Percentiles rank a stretch among this genome's conserved stretches.
Evolutionary conservation across 2,329 filamentous ascomycete species (phyloP).

Genomic region (Xylaria hypoxylon): DNA sequence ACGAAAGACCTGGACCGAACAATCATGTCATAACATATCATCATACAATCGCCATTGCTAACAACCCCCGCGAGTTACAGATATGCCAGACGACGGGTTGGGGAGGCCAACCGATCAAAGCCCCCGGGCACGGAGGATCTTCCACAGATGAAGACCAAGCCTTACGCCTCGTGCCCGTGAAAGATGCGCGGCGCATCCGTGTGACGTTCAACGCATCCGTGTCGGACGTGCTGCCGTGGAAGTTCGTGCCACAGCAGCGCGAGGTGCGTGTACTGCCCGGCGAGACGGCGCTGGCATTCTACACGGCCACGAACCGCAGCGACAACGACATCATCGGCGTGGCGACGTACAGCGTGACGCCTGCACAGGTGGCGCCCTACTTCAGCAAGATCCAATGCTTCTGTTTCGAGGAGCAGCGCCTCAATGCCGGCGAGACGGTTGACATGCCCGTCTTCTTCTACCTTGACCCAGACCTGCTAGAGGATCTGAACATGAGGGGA

Average conservation of each 20-base stretch:
- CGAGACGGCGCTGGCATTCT: conserved; percentile 96
- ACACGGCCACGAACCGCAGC: conserved; percentile 93
- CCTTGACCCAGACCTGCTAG: conserved; percentile 93
- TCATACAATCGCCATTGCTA: conserved; percentile 20
- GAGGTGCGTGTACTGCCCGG: conserved; percentile 95
- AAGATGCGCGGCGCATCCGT: conserved; percentile 83
- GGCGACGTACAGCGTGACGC: conserved; percentile 96
- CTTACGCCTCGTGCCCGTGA: conserved; percentile 82
- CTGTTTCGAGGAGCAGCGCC: conserved; percentile 95
- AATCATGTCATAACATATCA: background rate
- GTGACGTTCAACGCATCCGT: conserved; percentile 97
- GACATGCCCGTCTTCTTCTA: conserved; percentile 99
- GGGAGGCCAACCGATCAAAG: conserved; percentile 92
- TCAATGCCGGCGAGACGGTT: conserved; percentile 95
- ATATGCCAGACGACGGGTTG: conserved; percentile 90
- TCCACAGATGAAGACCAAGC: conserved; percentile 70
- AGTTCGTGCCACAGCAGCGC: conserved; percentile 95
- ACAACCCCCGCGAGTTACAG: conserved; percentile 53
- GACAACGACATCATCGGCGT: conserved; percentile 96
- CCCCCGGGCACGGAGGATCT: conserved; percentile 72
- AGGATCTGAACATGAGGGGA: conserved; percentile 90
- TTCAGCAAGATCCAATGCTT: conserved; percentile 99
- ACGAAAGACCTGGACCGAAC: background rate
- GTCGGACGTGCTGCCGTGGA: conserved; percentile 96
- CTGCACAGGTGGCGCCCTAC: conserved; percentile 94